These are phyloP conservation scores for Diplocarpon mali DNA, from an alignment of 2,329 filamentous ascomycete genomes.

Conservation along the genomic window DNA sequence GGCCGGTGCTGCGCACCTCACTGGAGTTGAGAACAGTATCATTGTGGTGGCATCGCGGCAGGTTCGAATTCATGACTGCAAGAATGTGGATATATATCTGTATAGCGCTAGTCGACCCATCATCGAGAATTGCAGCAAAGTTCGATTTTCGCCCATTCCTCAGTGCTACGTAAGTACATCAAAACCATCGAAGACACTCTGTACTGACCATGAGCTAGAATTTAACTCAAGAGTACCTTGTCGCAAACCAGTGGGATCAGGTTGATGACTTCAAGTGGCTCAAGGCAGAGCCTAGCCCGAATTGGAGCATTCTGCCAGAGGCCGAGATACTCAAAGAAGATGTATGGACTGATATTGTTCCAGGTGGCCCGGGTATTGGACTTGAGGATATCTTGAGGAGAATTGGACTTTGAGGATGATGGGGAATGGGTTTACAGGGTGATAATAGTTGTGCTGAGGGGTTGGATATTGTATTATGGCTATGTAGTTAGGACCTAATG, in stretches of 20 bases:
- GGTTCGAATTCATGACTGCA: slow-evolving; percentile 83
- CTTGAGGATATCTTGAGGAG: slow-evolving; percentile 54
- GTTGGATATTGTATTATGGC: no score
- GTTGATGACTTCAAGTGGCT: slow-evolving; percentile 99
- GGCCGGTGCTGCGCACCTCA: slow-evolving; percentile 73
- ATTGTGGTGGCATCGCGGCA: slow-evolving; percentile 74
- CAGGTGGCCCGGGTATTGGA: slow-evolving; percentile 48
- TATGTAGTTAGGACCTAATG: no score
- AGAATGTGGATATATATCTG: slow-evolving; percentile 73
- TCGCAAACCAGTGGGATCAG: slow-evolving; percentile 69
- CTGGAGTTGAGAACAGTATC: slow-evolving; percentile 59
- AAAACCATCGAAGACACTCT: not conserved
- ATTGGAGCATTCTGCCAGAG: slow-evolving; percentile 65
- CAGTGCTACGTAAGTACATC: slow-evolving; percentile 48
- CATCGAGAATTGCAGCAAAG: slow-evolving; percentile 73
- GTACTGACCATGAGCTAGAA: slow-evolving; percentile 16
- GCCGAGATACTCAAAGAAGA: slow-evolving; percentile 46
- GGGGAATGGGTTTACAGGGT: no score
- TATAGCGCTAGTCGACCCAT: slow-evolving; percentile 76
- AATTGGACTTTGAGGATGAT: slow-evolving; percentile 28
- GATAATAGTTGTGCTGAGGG: no score
- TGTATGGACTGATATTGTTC: slow-evolving; percentile 59
- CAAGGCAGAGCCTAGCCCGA: slow-evolving; percentile 72
- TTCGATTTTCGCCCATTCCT: slow-evolving; percentile 73
- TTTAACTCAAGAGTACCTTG: slow-evolving; percentile 18